These are phyloP conservation scores for Crepidotus sp. DNA, from an alignment of 1,284 basidiomycete genomes.

Conservation along the genomic window DNA sequence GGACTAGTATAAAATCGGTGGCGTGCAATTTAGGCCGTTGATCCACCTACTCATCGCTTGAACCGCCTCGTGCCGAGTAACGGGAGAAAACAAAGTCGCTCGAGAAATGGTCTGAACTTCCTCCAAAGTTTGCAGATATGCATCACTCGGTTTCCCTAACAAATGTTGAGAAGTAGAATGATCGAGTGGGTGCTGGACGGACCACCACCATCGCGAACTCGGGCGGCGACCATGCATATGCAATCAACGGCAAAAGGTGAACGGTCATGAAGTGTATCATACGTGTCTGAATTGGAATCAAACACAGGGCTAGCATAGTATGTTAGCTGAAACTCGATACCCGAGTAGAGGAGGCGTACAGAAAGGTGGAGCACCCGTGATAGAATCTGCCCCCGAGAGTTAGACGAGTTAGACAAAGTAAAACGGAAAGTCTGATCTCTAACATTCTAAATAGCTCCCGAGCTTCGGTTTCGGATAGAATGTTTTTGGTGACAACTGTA, in stretches of 20 bases:
- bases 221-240: conserved; percentile 85
- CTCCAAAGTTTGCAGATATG: conserved; percentile 58
- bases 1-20: conserved; percentile 37
- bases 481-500: conserved; percentile 69
- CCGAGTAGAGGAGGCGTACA: conserved; percentile 30
- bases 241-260: conserved; percentile 80
- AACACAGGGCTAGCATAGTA: conserved; percentile 54
- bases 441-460: conserved; percentile 78
- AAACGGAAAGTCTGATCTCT: conserved; percentile 22
- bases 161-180: conserved; percentile 1
- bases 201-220: conserved; percentile 83
- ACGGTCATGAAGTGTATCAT: conserved; percentile 68
- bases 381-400: conserved; percentile 53
- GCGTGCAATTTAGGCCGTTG: neutral
- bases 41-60: conserved; percentile 76
- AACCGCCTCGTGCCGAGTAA: conserved; percentile 74
- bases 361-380: conserved; percentile 80
- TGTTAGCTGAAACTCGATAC: neutral
- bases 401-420: conserved; percentile 17
- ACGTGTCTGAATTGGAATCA: conserved; percentile 71
- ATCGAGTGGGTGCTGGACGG: conserved; percentile 20
- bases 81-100: conserved; percentile 78
- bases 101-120: conserved; percentile 81
- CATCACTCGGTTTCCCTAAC: conserved; percentile 55
- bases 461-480: conserved; percentile 74